Evolutionary conservation across 2,329 filamentous ascomycete species (phyloP).

Genomic region (Stachybotrys elegans): DNA sequence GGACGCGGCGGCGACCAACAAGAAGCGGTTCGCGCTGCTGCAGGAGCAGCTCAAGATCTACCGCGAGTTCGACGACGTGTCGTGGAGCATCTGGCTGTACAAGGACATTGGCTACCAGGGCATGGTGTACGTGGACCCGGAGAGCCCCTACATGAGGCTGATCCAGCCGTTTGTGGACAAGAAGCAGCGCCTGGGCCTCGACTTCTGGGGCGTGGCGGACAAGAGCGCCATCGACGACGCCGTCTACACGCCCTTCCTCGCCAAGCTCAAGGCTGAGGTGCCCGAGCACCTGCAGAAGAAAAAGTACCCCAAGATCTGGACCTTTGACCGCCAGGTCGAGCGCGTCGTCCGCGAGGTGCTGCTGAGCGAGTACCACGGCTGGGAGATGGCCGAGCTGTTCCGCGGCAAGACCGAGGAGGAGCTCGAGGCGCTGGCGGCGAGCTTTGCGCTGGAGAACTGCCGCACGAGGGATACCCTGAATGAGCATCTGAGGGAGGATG

Average conservation of each 20-base stretch:
- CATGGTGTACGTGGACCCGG: slow-evolving; percentile 44
- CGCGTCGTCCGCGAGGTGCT: slow-evolving; percentile 32
- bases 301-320: slow-evolving; percentile 45
- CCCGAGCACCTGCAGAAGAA: slow-evolving; percentile 32
- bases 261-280: slow-evolving; percentile 38
- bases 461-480: slow-evolving; percentile 46
- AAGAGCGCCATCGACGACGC: slow-evolving; percentile 26
- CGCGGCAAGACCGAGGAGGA: slow-evolving; percentile 42
- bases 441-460: slow-evolving; percentile 51
- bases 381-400: slow-evolving; percentile 53
- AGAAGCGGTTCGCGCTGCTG: slow-evolving; percentile 34
- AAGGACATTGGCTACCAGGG: slow-evolving; percentile 54
- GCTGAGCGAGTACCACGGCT: slow-evolving; percentile 43
- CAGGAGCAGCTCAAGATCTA: slow-evolving; percentile 35
- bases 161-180: slow-evolving; percentile 49
- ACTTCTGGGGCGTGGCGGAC: slow-evolving; percentile 44
- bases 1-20: slow-evolving; percentile 31
- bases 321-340: slow-evolving; percentile 45
- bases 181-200: slow-evolving; percentile 47
- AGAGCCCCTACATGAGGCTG: slow-evolving; percentile 43
- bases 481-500: slow-evolving; percentile 39
- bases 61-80: slow-evolving; percentile 25
- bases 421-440: slow-evolving; percentile 46
- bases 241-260: slow-evolving; percentile 29
- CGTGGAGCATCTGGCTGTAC: slow-evolving; percentile 58